Evolutionary conservation across 2,329 filamentous ascomycete species (phyloP).

Genomic region (Pseudonectria buxi): DNA sequence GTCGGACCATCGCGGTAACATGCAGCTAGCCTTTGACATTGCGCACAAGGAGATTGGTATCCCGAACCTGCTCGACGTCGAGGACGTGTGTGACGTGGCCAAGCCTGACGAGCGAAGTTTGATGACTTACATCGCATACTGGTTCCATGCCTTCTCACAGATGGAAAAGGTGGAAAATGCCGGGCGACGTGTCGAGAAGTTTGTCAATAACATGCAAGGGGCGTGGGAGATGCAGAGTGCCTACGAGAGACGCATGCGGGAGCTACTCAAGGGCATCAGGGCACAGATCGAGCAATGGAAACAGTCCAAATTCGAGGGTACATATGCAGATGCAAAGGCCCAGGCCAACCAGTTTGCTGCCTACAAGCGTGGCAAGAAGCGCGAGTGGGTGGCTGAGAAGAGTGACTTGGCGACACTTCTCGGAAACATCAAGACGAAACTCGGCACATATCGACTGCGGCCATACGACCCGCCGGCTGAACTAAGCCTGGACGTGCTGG

Average conservation of each 20-base stretch:
- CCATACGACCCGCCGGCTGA: slow-evolving; percentile 87
- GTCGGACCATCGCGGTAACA: slow-evolving; percentile 88
- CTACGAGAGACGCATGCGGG: slow-evolving; percentile 86
- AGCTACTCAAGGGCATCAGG: slow-evolving; percentile 67
- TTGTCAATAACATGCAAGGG: slow-evolving; percentile 97
- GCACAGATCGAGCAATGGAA: slow-evolving; percentile 72
- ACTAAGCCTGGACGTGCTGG: slow-evolving; percentile 73
- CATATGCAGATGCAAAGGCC: slow-evolving; percentile 84
- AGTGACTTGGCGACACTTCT: slow-evolving; percentile 87
- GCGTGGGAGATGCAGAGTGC: slow-evolving; percentile 99
- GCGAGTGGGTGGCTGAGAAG: slow-evolving; percentile 96
- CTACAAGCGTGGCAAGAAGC: slow-evolving; percentile 89
- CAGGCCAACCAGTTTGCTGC: slow-evolving; percentile 74
- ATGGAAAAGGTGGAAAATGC: slow-evolving; percentile 99
- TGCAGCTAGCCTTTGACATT: slow-evolving; percentile 96
- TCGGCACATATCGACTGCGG: slow-evolving; percentile 86
- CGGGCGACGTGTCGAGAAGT: slow-evolving; percentile 92
- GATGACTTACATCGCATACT: slow-evolving; percentile 99
- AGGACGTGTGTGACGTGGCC: slow-evolving; percentile 94
- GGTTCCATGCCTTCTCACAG: slow-evolving; percentile 99
- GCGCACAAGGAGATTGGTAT: slow-evolving; percentile 95
- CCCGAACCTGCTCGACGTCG: slow-evolving; percentile 88
- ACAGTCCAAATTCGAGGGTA: slow-evolving; percentile 76
- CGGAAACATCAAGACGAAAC: slow-evolving; percentile 97
- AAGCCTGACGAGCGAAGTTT: slow-evolving; percentile 93